Percentiles rank a stretch among this genome's conserved stretches.
Conservation (phyloP, 441 rosid species). For the Biscutella laevigata region DNA sequence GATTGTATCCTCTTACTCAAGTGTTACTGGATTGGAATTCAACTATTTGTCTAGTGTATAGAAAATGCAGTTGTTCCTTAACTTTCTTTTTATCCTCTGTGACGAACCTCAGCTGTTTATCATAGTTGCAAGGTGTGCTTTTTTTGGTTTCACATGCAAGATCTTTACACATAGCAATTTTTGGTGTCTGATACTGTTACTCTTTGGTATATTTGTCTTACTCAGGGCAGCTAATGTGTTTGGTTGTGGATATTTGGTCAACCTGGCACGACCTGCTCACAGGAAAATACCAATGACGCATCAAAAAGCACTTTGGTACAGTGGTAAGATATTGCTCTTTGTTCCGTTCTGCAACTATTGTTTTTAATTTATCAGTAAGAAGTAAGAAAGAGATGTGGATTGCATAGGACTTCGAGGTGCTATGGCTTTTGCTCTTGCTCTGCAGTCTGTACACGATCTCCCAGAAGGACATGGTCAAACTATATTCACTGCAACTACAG, state of each 20-base stretch:
- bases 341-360: neutral
- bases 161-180: neutral
- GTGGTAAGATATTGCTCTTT: constrained; percentile 54
- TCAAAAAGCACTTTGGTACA: constrained; percentile 98
- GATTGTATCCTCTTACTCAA: constrained; percentile 75
- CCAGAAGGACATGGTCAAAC: constrained; percentile 99
- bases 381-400: constrained; percentile 20
- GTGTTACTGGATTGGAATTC: neutral
- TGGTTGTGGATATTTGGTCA: constrained; percentile 86
- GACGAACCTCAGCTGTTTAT: constrained; percentile 60
- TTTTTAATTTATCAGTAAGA: neutral
- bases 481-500: constrained; percentile 94
- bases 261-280: constrained; percentile 72
- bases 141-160: neutral
- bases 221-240: constrained; percentile 91
- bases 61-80: constrained; percentile 46
- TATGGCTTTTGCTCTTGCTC: constrained; percentile 99
- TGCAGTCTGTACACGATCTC: constrained; percentile 95
- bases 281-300: constrained; percentile 75
- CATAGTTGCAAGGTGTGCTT: constrained; percentile 67
- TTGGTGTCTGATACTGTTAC: constrained; percentile 21
- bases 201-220: constrained; percentile 16
- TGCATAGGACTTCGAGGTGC: constrained; percentile 95
- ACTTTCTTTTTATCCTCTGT: constrained; percentile 24
- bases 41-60: neutral